Percentiles rank a stretch among this genome's conserved stretches.
Evolutionary conservation across 257 asterid species (phyloP).

Genomic region (Solanum bukasovii): DNA sequence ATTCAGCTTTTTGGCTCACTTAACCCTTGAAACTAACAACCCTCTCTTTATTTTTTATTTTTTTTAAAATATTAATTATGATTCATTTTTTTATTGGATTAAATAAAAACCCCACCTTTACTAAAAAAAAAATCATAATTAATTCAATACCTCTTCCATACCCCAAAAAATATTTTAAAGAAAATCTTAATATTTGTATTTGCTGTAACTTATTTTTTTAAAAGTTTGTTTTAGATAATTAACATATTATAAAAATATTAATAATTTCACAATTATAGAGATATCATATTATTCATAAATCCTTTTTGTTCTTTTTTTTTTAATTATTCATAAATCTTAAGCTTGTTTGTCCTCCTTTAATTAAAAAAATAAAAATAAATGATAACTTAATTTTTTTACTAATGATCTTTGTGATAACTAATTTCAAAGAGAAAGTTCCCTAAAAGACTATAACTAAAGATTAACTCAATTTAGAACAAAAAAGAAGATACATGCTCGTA

Average conservation of each 20-base stretch:
- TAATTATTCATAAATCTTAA: not conserved
- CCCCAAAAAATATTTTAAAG: not conserved
- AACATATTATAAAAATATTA: no score
- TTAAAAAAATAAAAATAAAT: no score
- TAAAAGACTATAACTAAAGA: not conserved
- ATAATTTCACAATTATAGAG: not conserved
- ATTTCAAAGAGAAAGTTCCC: not conserved
- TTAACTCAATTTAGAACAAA: not conserved
- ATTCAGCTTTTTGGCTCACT: not conserved
- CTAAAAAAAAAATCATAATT: not conserved
- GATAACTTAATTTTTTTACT: not conserved
- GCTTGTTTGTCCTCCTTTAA: not conserved
- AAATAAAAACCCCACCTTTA: no score
- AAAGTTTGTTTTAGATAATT: not conserved
- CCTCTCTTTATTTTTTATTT: not conserved
- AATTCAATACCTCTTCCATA: not conserved
- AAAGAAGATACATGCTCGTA: not conserved
- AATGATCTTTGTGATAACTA: not conserved
- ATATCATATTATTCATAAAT: not conserved
- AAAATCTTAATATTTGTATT: not conserved
- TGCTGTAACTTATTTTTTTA: not conserved
- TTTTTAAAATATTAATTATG: not conserved
- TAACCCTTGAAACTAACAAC: not conserved
- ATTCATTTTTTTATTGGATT: not conserved
- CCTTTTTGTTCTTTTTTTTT: not conserved